Evolutionary conservation across 768 basidiomycete species (phyloP), one percentile per base, ranked within the genome.

Genomic region (Cystofilobasidium ferigula): DNA sequence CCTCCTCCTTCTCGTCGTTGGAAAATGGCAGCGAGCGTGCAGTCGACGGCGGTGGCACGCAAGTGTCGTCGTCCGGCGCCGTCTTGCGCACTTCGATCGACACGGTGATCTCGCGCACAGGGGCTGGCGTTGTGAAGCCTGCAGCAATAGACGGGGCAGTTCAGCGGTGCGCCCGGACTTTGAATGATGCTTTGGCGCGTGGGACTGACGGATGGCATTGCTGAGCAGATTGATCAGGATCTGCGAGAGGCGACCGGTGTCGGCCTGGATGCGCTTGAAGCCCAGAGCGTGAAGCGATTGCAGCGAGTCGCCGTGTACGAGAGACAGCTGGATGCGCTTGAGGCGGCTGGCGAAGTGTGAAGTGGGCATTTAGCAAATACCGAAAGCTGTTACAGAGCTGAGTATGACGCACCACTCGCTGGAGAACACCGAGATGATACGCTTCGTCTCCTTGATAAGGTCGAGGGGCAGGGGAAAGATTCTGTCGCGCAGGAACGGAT

Each of bases 361-460:
- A 48, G 24, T 58, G 30, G 20, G n/a, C 26, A 45, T 45, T 61
- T 18, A 18, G 10, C 22, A 36, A 26, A 16, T 22, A 34, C 26
- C 22, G 5, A 32, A 22, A 9, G 18, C 64, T 24, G 30, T 71
- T 69, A 77, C 74, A 32, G n/a, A 54, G 47, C 5, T 3, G 34
- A 0, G 48, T 2, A 9, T 38, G 22, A 38, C 62, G 26, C 26
- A 71, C 42, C 77, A 73, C 67, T 78, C 78, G 61, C 77, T 76
- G 24, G 74, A 71, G 69, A 78, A 78, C 45, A 78, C 75, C 3
- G 74, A 73, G 16, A 77, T 61, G 35, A 77, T 72, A 54, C 76
- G 74, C 61, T 75, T 70, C 7, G 77, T 73, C 61, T 74, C 72
- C 2, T 57, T 53, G 16, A 67, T 63, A 47, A 77, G 67, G 54